Percentiles rank a stretch among this genome's conserved stretches.
phyloP scores from a whole-genome alignment of 805 yeast species.

The Saturnispora sanitii region DNA sequence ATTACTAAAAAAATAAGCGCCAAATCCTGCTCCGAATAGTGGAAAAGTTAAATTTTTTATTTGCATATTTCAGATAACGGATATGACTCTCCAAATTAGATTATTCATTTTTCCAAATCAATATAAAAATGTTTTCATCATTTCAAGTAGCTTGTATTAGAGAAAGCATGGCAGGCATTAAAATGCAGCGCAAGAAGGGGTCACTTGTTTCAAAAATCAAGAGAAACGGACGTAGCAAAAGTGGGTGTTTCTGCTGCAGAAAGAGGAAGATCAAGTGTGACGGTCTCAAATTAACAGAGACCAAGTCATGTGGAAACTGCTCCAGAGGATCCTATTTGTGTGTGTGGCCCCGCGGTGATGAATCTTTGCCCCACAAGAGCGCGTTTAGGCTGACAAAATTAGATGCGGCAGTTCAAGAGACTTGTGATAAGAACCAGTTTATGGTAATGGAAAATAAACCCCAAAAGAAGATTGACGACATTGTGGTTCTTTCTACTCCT shows the following conservation, averaged over 20 bases:
- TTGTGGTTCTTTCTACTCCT: neutral
- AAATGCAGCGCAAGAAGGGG: neutral
- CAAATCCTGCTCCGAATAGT: neutral
- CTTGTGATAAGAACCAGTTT: neutral
- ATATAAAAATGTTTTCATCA: neutral
- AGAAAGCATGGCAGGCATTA: neutral
- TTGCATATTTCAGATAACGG: neutral
- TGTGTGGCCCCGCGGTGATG: slow-evolving; percentile 15
- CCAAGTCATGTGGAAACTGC: slow-evolving; percentile 14
- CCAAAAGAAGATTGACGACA: neutral
- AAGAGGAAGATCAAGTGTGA: slow-evolving; percentile 22
- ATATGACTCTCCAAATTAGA: neutral
- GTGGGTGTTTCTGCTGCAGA: slow-evolving; percentile 22
- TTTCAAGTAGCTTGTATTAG: neutral
- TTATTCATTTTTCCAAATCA: neutral
- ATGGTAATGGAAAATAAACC: neutral
- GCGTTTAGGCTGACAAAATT: slow-evolving; percentile 14
- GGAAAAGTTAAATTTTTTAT: neutral
- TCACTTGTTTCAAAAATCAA: neutral
- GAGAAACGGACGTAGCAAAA: slow-evolving; percentile 8
- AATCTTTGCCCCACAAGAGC: slow-evolving; percentile 14
- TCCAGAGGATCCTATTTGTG: slow-evolving; percentile 9
- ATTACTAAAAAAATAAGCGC: neutral
- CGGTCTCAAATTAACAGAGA: slow-evolving; percentile 13
- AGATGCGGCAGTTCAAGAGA: neutral